Base-by-base conservation (phyloP, 768 basidiomycete species). In the Lanmaoa pseudosensibilis region DNA sequence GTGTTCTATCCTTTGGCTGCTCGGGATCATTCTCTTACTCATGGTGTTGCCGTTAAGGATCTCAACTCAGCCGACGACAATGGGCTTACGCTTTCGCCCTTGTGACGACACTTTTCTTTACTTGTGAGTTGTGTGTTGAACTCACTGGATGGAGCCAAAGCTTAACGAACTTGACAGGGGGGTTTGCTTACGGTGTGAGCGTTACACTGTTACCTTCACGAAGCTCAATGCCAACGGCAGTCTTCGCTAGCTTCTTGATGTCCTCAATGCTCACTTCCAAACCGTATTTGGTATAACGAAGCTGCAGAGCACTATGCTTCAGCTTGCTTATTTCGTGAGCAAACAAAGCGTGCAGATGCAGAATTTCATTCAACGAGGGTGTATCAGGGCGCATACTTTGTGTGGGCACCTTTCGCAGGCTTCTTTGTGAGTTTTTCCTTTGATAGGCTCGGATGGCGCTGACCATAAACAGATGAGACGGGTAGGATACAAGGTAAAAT, bases 101-200 rank as follows among this genome's bases (percentile, higher is more conserved):
- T 52, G 84, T 91, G 56, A 90, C 87, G 19, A 82, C 86, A 12
- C 75, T 90, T 33, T 90, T 90, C 78, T 89, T 90, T 72, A 85
- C 87, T 30, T 87, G 85, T 84, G 60, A 60, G 81, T 69, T 11
- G 25, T 45, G 18, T 18, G 27, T 50, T 19, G 37, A 36, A 37
- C 25, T n/a, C 25, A 18, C 25, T 25, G 30, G 19, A 39, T 21
- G 11, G 18, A 44, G 19, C 38, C 30, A 8, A 39, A 33, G 10
- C 19, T 54, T 39, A 23, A 53, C 39, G 12, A 49, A 40, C 23
- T 37, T n/a, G 36, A 36, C 51, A 79, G 83, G 84, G 85, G 86
- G 85, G 0, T 87, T 87, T 68, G 81, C 86, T 7, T 85, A 87
- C 55, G 85, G 85, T 36, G 82, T 84, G 67, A 63, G 81, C 53